phyloP scores from a whole-genome alignment of 495 filamentous ascomycete genomes.

The Lepraria neglecta region DNA sequence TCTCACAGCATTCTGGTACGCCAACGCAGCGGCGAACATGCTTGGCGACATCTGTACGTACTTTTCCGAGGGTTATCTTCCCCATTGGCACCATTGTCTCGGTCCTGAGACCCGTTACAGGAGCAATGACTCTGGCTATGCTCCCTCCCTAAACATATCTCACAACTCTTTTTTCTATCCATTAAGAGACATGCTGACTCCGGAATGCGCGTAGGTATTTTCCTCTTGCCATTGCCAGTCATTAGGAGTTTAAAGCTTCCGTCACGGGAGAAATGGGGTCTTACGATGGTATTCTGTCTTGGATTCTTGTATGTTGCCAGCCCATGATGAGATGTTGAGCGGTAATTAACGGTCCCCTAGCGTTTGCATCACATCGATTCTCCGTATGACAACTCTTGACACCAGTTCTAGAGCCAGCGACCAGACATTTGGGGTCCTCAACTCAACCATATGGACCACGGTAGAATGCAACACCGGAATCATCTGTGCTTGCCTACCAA shows the following conservation, averaged over 20 bases:
- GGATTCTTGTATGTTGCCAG: slow-evolving; percentile 30
- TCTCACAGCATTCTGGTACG: slow-evolving; percentile 40
- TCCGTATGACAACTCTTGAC: slow-evolving; percentile 33
- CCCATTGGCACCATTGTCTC: too few species aligned
- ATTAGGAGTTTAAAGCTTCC: slow-evolving; percentile 26
- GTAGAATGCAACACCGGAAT: slow-evolving; percentile 42
- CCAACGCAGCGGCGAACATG: slow-evolving; percentile 44
- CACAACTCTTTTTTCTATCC: too few species aligned
- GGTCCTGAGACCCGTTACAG: too few species aligned
- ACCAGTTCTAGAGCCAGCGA: slow-evolving; percentile 27
- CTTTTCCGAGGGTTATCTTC: too few species aligned
- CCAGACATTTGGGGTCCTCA: slow-evolving; percentile 31
- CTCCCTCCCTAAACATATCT: too few species aligned
- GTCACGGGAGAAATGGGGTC: slow-evolving; percentile 21
- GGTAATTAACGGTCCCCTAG: slow-evolving; percentile 22
- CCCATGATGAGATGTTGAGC: background rate
- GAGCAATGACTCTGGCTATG: too few species aligned
- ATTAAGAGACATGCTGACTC: too few species aligned
- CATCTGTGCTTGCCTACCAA: slow-evolving; percentile 44
- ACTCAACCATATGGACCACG: slow-evolving; percentile 42
- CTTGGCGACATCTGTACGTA: slow-evolving; percentile 36
- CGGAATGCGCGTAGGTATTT: slow-evolving; percentile 26
- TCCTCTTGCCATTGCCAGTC: slow-evolving; percentile 37
- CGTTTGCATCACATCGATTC: slow-evolving; percentile 33
- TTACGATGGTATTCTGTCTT: slow-evolving; percentile 29